Base-by-base conservation (phyloP, 345 rosid species). In the Aurinia saxatilis region DNA sequence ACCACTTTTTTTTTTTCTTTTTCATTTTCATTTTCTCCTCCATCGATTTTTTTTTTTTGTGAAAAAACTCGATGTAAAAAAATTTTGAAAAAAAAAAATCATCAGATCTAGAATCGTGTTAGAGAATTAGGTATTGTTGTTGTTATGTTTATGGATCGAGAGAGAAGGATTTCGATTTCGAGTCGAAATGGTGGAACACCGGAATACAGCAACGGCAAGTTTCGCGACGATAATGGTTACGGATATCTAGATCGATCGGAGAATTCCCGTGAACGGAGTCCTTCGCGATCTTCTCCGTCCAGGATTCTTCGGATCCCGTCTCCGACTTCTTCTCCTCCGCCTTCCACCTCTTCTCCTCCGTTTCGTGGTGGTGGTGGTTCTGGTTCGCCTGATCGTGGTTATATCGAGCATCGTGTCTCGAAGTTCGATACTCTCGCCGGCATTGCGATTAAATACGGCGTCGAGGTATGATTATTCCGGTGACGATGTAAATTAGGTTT, bases 381-480 rank as follows among this genome's bases (percentile, higher is more conserved):
- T 0, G 25, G 4, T 51, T 67, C 81, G 1, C 73, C 77, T 16
- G 77, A 63, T 7, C 61, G 64, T 50, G 82, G 76, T 10, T 81
- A 30, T 34, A 79, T 87, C 16, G 80, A 87, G 31, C 98, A 92
- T 57, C 82, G 73, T 0, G 84, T 92, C 31, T 87, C 96, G 23
- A 84, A 80, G 40, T 73, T 83, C 60, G 93, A 91, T 55, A 91
- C 98, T 49, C 95, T 91, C 11, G 96, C 95, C 36, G 98, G 98
- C 54, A 77, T 91, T 29, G 98, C 98, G 57, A 91, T 91, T 48
- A 84, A 81, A 63, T 91, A 91, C 66, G 98, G 98, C 2, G 96
- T 91, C 16, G 98, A 91, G 92, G 98, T 85, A 53, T 1, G 30
- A 29, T 42, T 49, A 18, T 46, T 60, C 5, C 7, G 45, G 8